Evolutionary conservation across 2,329 filamentous ascomycete genomes (phyloP).

Genomic region (Penicillium verrucosum): DNA sequence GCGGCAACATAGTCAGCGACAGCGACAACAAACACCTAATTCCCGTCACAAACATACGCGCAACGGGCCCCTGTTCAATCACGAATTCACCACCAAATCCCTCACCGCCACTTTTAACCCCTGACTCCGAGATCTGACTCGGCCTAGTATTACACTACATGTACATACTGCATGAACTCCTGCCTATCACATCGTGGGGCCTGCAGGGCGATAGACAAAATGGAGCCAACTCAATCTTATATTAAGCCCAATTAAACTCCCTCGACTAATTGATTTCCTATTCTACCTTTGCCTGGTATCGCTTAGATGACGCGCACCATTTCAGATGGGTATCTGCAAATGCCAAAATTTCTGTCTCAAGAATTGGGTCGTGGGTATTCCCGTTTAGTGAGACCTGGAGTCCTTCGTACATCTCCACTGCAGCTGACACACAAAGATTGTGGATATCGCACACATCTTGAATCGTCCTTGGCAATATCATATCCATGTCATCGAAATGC

Average conservation of each 20-base stretch:
- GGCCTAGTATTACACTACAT: background rate
- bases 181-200: background rate
- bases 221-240: background rate
- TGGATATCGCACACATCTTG: constrained; percentile 1
- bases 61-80: background rate
- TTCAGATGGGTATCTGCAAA: constrained; percentile 1
- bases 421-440: background rate
- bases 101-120: background rate
- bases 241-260: background rate
- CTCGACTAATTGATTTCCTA: background rate
- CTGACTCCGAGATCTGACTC: no score
- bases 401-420: background rate
- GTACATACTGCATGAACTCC: background rate
- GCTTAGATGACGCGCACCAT: constrained; percentile 1
- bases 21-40: no score
- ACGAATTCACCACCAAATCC: background rate
- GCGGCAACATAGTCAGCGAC: no score
- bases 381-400: background rate
- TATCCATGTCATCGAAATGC: background rate
- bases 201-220: background rate
- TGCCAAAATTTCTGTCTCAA: background rate
- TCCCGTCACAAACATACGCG: no score
- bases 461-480: background rate
- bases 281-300: constrained; percentile 1
- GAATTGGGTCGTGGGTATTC: background rate